Percentiles rank a stretch among this genome's conserved stretches.
phyloP scores from a whole-genome alignment of 1,284 basidiomycete species.

The Laetiporus sulphureus region DNA sequence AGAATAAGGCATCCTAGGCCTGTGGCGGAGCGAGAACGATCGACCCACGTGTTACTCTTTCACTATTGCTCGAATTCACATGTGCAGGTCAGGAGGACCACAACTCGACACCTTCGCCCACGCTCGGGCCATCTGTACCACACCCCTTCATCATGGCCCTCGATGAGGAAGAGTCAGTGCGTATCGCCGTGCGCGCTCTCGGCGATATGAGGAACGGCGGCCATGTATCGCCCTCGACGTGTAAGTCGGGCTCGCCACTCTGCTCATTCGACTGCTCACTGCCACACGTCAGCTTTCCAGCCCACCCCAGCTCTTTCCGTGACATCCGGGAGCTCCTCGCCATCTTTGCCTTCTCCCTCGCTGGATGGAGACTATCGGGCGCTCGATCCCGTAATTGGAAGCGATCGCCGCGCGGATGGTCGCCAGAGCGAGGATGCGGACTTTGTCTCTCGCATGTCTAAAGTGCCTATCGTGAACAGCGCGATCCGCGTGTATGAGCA shows the following conservation, averaged over 20 bases:
- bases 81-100: conserved; percentile 3
- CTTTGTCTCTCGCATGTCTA: conserved; percentile 45
- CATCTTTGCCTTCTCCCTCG: conserved; percentile 25
- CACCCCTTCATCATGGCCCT: conserved; percentile 20
- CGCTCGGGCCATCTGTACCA: conserved; percentile 1
- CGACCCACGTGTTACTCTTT: too few relatives aligned
- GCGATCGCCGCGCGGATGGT: not conserved
- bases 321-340: conserved; percentile 27
- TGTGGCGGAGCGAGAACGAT: too few relatives aligned
- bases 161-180: conserved; percentile 47
- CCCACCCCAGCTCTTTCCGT: conserved; percentile 31
- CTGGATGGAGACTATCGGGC: conserved; percentile 14
- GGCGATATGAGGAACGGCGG: conserved; percentile 59
- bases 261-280: not conserved
- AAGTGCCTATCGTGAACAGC: conserved; percentile 55
- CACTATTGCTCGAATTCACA: too few relatives aligned
- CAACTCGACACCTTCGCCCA: conserved; percentile 1
- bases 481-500: conserved; percentile 71
- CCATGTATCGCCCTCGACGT: conserved; percentile 23
- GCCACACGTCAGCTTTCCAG: conserved; percentile 22
- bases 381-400: not conserved
- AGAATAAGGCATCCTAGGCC: not conserved
- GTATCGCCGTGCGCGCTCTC: conserved; percentile 61
- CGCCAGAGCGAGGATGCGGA: conserved; percentile 25
- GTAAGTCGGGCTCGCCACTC: conserved; percentile 15